Conservation (phyloP, 129 eudicot species). For the Cynara cardunculus region DNA sequence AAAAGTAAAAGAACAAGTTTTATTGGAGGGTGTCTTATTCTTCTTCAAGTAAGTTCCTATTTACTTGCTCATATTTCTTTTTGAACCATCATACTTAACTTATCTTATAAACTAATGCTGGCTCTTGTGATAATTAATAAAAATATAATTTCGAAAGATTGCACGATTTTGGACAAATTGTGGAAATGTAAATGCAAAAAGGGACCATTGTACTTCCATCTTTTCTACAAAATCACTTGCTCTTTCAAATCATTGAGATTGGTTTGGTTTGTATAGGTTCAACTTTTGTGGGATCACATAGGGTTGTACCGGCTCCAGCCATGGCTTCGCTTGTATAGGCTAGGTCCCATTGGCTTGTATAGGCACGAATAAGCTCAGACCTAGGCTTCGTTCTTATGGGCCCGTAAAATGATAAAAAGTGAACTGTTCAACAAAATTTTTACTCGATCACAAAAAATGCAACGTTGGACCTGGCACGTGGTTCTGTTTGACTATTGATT, state of each 20-base stretch:
- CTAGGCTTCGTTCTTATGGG: not conserved
- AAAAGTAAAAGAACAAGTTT: conserved; percentile 28
- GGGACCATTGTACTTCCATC: not conserved
- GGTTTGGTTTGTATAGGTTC: not conserved
- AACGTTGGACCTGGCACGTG: not conserved
- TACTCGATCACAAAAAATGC: not conserved
- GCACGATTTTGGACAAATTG: not conserved
- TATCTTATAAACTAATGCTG: not conserved
- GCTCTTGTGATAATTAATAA: not conserved
- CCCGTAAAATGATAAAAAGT: not conserved
- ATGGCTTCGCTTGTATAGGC: not conserved
- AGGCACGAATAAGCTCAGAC: not conserved
- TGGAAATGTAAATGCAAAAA: not conserved
- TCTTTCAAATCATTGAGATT: not conserved
- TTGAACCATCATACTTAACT: not conserved
- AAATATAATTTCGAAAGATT: not conserved
- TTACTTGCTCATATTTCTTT: not conserved
- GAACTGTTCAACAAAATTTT: not conserved
- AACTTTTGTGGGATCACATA: not conserved
- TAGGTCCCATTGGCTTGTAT: not conserved
- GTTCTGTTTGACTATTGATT: not conserved
- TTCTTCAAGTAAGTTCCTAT: conserved; percentile 58
- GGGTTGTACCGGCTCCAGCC: not conserved
- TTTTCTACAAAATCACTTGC: not conserved
- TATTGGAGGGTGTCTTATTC: conserved; percentile 59